Conservation (phyloP, 2,329 filamentous ascomycete species). For the Fonsecaea erecta region DNA sequence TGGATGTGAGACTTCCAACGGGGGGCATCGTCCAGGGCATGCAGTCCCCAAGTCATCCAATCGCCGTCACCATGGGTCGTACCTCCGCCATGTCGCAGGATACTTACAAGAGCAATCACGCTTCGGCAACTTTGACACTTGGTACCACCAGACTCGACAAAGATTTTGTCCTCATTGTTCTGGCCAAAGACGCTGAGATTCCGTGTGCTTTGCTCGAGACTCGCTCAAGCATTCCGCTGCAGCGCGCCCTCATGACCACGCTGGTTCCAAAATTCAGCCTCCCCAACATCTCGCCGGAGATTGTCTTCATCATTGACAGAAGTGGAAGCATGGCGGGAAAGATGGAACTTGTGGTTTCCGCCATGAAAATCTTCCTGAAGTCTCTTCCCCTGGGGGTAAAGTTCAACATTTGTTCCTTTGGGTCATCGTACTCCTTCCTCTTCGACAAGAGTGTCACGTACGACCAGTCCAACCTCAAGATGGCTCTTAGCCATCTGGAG, state of each 20-base stretch:
- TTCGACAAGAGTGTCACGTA: constrained; percentile 56
- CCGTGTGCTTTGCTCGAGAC: constrained; percentile 69
- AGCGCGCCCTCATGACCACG: constrained; percentile 71
- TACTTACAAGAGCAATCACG: constrained; percentile 60
- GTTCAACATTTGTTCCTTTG: constrained; percentile 66
- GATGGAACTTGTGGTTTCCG: constrained; percentile 54
- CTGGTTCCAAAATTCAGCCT: constrained; percentile 72
- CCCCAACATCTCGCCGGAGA: constrained; percentile 61
- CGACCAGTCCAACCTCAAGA: constrained; percentile 50
- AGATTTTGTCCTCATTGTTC: constrained; percentile 70
- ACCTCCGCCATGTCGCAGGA: constrained; percentile 54
- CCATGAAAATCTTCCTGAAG: constrained; percentile 63
- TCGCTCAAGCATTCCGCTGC: constrained; percentile 64
- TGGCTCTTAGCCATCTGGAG: constrained; percentile 51
- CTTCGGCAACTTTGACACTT: constrained; percentile 65
- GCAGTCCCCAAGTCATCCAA: constrained; percentile 70
- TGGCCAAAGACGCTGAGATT: constrained; percentile 63
- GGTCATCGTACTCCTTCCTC: constrained; percentile 51
- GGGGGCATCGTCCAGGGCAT: constrained; percentile 64
- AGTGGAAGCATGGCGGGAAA: constrained; percentile 64
- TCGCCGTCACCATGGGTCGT: constrained; percentile 67
- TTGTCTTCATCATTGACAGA: constrained; percentile 74
- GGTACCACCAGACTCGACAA: constrained; percentile 59
- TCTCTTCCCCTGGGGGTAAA: constrained; percentile 61
- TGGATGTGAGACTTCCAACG: constrained; percentile 64